A percentile compares a stretch with the other conserved stretches of the same genome.
Conservation (phyloP, 345 rosid genomes). For the Diplotaxis tenuifolia region DNA sequence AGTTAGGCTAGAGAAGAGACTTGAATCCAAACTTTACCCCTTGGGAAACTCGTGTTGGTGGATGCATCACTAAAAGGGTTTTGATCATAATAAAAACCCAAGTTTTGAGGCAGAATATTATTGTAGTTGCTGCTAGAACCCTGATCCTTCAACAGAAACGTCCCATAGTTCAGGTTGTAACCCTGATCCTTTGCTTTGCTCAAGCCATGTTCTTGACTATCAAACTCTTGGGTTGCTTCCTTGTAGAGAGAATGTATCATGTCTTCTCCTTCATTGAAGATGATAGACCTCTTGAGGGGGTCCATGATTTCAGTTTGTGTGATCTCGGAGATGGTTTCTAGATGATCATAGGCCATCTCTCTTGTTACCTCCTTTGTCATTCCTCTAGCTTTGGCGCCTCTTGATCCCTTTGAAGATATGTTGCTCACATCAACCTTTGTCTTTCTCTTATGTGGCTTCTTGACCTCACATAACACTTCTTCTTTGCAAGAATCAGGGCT, state of each 20-base stretch:
- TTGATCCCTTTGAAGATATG: constrained; percentile 39
- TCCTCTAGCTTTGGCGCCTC: constrained; percentile 57
- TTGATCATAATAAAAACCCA: constrained; percentile 43
- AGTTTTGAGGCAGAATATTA: constrained; percentile 45
- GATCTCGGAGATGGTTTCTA: constrained; percentile 32
- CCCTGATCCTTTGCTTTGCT: constrained; percentile 34
- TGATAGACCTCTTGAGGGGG: constrained; percentile 31
- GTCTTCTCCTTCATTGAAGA: constrained; percentile 24
- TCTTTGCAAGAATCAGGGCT: constrained; percentile 18
- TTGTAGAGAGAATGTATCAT: constrained; percentile 29
- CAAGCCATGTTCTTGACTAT: no score
- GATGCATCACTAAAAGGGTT: constrained; percentile 40
- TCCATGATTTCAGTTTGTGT: constrained; percentile 31
- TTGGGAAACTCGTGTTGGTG: constrained; percentile 39
- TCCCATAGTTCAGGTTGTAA: constrained; percentile 40
- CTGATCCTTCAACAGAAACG: constrained; percentile 33
- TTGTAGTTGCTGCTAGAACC: constrained; percentile 33
- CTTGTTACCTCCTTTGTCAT: constrained; percentile 56
- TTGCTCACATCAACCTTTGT: constrained; percentile 24
- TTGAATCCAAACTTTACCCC: constrained; percentile 37
- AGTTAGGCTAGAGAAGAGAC: background rate
- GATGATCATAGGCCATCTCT: constrained; percentile 38
- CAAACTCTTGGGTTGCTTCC: constrained; percentile 11
- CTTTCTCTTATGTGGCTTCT: constrained; percentile 27
- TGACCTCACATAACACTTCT: constrained; percentile 24